These are phyloP conservation scores for Trichosporon ovoides DNA, from an alignment of 1,284 basidiomycete genomes.

Conservation along the genomic window DNA sequence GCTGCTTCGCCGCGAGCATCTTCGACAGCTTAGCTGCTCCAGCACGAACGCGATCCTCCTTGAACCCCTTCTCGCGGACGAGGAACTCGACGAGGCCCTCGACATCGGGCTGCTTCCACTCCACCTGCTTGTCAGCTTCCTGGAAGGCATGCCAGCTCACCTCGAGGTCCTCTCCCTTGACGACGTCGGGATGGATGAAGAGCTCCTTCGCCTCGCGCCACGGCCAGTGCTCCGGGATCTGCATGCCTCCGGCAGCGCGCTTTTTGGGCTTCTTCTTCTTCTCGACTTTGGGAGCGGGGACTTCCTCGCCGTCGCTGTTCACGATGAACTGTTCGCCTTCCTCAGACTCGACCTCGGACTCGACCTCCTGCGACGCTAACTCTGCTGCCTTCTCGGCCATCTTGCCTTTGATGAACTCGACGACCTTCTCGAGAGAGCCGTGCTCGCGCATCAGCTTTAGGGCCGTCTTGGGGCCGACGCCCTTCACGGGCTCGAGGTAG, in stretches of 20 bases:
- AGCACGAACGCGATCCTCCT: conserved; percentile 92
- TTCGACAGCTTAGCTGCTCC: conserved; percentile 89
- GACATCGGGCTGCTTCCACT: conserved; percentile 90
- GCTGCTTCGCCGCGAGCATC: conserved; percentile 84
- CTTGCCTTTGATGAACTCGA: conserved; percentile 76
- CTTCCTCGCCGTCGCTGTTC: conserved; percentile 35
- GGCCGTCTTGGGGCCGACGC: conserved; percentile 68
- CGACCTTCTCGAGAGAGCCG: conserved; percentile 70
- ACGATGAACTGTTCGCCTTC: conserved; percentile 28
- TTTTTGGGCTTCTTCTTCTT: conserved; percentile 42
- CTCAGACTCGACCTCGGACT: conserved; percentile 40
- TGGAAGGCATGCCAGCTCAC: conserved; percentile 50
- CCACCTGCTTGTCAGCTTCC: conserved; percentile 57
- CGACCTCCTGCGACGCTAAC: conserved; percentile 31
- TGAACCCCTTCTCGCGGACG: conserved; percentile 94
- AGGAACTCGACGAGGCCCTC: conserved; percentile 93
- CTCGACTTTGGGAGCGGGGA: conserved; percentile 34
- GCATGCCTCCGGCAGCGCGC: conserved; percentile 61
- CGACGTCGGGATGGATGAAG: conserved; percentile 83
- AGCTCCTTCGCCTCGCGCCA: conserved; percentile 91
- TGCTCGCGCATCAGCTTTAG: conserved; percentile 87
- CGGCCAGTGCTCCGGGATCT: conserved; percentile 89
- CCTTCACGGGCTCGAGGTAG: conserved; percentile 68
- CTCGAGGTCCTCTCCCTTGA: conserved; percentile 79
- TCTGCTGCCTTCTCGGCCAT: conserved; percentile 53